Base-by-base conservation (phyloP, 352 stramenopile species). In the Plasmopara viticola region DNA sequence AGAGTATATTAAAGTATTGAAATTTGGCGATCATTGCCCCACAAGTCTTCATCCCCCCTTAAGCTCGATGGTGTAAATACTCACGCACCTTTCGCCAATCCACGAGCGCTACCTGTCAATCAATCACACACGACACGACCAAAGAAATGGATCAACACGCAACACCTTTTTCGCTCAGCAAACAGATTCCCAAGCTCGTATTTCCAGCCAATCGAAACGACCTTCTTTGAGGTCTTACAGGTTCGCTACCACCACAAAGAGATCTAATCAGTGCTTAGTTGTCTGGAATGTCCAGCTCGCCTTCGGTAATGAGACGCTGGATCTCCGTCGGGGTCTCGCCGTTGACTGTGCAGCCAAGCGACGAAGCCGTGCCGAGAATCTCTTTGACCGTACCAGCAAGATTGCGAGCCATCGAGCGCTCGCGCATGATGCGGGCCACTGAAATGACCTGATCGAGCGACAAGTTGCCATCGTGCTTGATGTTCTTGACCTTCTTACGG, bases 391-490 rank as follows among this genome's bases (percentile, higher is more conserved):
- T 99, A 58, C 97, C 97, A 15, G 90, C 45, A 42, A 99, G 83
- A 35, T 74, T 90, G 57, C 91, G 88, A 14, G 97, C 96, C 91
- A 99, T 98, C 41, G 95, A 99, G 61, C 96, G 93, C 58, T 96
- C 84, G 39, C 96, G 87, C 94, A 99, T 99, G 63, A 95, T 83
- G 65, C 96, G 88, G 51, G 97, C 97, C 68, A 99, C 97, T 58
- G 97, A 84, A 63, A 99, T 99, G 40, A 99, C 85, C 76, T 98
- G 87, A 81, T 99, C 97, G 34, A 99, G 80, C 53, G 97, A 99
- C 53, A 99, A 70, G 95, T 99, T 99, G 70, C 97, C 97, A 71
- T 98, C 94, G 90, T 99, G 97, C 81, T 98, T 98, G 78, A 99
- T 93, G 81, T 95, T 90, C 93, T 99, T 99, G 17, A 96, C 86